These are phyloP conservation scores for Diaporthe sp. DNA, from an alignment of 2,329 filamentous ascomycete species.

Conservation along the genomic window DNA sequence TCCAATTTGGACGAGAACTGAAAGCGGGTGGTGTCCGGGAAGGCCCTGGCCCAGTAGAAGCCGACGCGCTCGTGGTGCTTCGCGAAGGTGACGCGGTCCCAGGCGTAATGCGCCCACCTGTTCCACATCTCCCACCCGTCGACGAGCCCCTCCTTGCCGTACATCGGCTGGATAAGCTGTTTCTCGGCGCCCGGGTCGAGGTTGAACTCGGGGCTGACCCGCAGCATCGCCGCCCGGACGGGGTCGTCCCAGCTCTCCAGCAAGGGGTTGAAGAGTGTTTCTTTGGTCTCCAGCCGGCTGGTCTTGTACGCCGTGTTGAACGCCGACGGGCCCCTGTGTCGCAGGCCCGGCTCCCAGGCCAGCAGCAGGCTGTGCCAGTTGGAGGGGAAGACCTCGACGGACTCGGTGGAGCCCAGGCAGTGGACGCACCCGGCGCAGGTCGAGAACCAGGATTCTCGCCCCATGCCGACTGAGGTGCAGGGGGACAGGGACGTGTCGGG, in stretches of 20 bases:
- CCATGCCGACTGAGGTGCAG: neutral
- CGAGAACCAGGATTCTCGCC: constrained; percentile 14
- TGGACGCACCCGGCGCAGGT: constrained; percentile 3
- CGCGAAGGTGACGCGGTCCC: neutral
- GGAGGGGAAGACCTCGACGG: neutral
- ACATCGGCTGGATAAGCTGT: neutral
- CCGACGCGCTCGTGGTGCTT: neutral
- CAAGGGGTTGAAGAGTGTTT: neutral
- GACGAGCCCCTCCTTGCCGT: constrained; percentile 6
- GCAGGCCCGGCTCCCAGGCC: neutral
- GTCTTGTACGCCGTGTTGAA: neutral
- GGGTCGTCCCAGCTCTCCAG: constrained; percentile 3
- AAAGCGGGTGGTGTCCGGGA: neutral
- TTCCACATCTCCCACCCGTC: neutral
- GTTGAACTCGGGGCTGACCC: neutral
- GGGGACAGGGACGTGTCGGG: neutral
- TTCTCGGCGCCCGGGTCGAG: neutral
- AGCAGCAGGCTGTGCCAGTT: neutral
- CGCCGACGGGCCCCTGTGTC: neutral
- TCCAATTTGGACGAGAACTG: neutral
- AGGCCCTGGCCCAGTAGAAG: constrained; percentile 11
- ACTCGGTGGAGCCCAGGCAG: constrained; percentile 13
- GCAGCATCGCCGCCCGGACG: constrained; percentile 2
- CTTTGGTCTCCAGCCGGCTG: neutral
- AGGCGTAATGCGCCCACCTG: neutral